Base-by-base conservation (phyloP, 495 filamentous ascomycete genomes). In the Aspergillus baeticus region DNA sequence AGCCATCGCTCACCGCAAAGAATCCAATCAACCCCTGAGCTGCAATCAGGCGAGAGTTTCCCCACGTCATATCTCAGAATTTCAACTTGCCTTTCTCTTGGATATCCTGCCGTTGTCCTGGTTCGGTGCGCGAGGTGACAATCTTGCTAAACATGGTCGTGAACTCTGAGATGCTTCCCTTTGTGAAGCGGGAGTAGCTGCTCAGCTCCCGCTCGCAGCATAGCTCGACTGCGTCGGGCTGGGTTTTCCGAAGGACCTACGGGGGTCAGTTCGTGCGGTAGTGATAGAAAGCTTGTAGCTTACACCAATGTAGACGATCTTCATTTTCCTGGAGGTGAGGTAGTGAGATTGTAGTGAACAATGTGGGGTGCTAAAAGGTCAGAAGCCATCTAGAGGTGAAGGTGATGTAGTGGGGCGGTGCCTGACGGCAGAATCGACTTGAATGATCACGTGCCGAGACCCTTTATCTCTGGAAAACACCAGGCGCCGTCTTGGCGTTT, bases 71-170 rank as follows among this genome's bases (percentile, higher is more conserved):
- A 21, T 21, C 21, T 15, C 34, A 35, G 21, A 29, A 29, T 29
- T 4, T 29, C n/a, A 6, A 87, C 82, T 92, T 88, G 39, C 63
- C 63, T 51, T 65, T 58, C 71, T 97, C 90, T 69, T 96, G 87
- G 45, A 97, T 85, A 62, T 92, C 90, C 71, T 96, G 91, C 62
- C 94, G 84, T 70, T 93, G 87, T 33, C 90, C 92, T n/a, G 90
- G 86, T 55, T 74, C 79, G 17, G 91, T 96, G 47, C 89, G 81
- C 70, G 96, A 91, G 37, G 94, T 93, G 17, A 87, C 81, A 5
- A 79, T 81, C 64, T 79, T 80, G 69, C 68, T 73, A 68, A 83
- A 82, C 39, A 83, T 69, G 63, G 73, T 71, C 54, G 81, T 74
- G 71, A 84, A 82, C 63, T 83, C 76, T 63, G 76, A 78, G 61